Evolutionary conservation across 306 rosid genomes (phyloP), one percentile per base, ranked within the genome.

Genomic region (Cucurbita argyrosperma): DNA sequence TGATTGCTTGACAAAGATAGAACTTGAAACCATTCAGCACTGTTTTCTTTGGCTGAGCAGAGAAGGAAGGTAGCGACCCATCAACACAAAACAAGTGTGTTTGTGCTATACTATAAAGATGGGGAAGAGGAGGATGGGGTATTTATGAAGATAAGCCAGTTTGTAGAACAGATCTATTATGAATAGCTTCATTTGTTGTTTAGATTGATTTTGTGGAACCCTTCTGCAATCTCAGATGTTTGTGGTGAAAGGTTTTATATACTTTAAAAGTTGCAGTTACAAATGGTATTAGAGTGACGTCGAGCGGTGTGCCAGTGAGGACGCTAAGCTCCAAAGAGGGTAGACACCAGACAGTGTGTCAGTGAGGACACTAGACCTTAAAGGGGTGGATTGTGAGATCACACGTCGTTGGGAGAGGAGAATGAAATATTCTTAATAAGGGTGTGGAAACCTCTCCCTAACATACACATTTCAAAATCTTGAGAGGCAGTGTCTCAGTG

Each of bases 31-130:
- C 14, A 61, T 55, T 55, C 35, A 61, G 19, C 13, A 37, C 16
- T 61, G 6, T 15, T 61, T 39, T 46, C 45, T 76, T 75, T 70
- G 49, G 42, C 74, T 82, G 43, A 67, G 53, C 96, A 90, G 98
- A 89, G 78, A 93, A 93, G 89, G 90, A 90, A 82, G 81, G 84
- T 18, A 80, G 80, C 53, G 76, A 64, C 5, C 80, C 90, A 38
- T 67, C 80, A 50, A 75, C 76, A 55, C 83, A 85, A 79, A 82
- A 77, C 85, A 90, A 78, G 86, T 90, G 97, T 60, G 71, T 75
- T 52, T 93, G 98, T 81, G 88, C 85, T 45, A 89, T 93, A 82
- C 84, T 93, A 82, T 90, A 84, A 80, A 82, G 67, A 63, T 77
- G 61, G 67, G 60, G 59, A 67, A 77, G 54, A 66, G 10, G 60